Conservation (phyloP, 768 basidiomycete genomes). For the Sutorius australiensis region DNA sequence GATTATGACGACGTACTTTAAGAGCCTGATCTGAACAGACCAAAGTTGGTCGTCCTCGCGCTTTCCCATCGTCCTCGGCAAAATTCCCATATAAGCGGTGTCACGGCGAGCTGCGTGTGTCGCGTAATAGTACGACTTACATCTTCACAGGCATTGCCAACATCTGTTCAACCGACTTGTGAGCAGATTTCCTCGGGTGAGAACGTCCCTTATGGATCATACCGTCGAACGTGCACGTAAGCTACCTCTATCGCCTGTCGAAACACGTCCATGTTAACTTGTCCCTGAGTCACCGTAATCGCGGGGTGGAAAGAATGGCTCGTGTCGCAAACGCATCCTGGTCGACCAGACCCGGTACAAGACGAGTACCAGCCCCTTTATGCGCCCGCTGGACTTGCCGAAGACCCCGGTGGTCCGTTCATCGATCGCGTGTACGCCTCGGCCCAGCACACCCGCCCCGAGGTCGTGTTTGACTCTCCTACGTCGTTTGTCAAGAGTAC, state of each 20-base stretch:
- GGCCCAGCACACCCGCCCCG: conserved; percentile 10
- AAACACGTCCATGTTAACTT: neutral
- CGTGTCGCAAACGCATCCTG: neutral
- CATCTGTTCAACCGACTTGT: neutral
- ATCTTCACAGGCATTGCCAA: neutral
- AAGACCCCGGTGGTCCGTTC: conserved; percentile 1
- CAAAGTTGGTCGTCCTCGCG: too few species aligned
- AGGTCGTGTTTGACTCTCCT: conserved; percentile 20
- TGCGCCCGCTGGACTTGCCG: conserved; percentile 3
- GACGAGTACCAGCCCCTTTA: conserved; percentile 25
- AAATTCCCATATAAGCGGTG: neutral
- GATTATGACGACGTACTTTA: too few species aligned
- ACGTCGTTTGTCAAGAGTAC: conserved; percentile 15
- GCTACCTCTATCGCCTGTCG: neutral
- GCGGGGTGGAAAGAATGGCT: conserved; percentile 19
- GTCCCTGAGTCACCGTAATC: conserved; percentile 7
- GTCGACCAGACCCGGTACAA: conserved; percentile 12
- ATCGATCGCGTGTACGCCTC: neutral
- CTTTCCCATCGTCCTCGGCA: neutral
- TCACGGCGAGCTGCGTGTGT: neutral
- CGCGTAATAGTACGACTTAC: neutral
- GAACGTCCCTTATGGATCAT: conserved; percentile 7
- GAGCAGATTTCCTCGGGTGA: neutral
- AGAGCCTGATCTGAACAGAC: too few species aligned
- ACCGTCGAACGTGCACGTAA: conserved; percentile 7